phyloP scores from a whole-genome alignment of 139 green algal genomes.

The Mesotaenium endlicherianum region DNA sequence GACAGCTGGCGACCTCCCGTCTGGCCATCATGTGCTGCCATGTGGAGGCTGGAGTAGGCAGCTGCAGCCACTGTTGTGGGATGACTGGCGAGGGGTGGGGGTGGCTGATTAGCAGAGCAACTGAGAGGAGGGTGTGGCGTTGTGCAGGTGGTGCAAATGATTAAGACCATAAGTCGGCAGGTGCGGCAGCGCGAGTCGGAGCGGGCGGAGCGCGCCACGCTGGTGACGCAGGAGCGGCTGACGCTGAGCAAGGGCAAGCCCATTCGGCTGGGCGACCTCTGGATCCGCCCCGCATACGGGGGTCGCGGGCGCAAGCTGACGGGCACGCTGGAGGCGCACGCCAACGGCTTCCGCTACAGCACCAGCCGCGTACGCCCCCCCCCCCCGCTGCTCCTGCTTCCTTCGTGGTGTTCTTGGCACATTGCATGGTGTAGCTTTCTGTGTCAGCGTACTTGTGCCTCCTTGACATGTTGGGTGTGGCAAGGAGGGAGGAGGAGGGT shows the following conservation, averaged over 20 bases:
- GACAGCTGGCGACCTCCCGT: no score
- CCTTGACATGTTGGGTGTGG: no score
- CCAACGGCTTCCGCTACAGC: slow-evolving; percentile 94
- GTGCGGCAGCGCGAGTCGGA: slow-evolving; percentile 86
- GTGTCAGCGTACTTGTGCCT: no score
- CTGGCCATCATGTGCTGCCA: no score
- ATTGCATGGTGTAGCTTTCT: no score
- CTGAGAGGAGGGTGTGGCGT: not conserved
- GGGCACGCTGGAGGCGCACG: slow-evolving; percentile 88
- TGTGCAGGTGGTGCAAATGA: slow-evolving; percentile 75
- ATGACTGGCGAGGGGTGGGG: no score
- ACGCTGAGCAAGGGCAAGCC: slow-evolving; percentile 60
- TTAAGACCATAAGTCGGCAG: slow-evolving; percentile 81
- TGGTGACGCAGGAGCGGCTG: slow-evolving; percentile 94
- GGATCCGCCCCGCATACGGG: slow-evolving; percentile 84
- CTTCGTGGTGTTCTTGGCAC: not conserved
- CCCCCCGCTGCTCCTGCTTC: not conserved
- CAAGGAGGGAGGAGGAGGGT: no score
- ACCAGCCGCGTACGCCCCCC: not conserved
- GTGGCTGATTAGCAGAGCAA: no score
- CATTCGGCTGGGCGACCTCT: slow-evolving; percentile 78
- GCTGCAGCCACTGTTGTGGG: no score
- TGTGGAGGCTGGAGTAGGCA: no score
- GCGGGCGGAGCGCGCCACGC: slow-evolving; percentile 83
- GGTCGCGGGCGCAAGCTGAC: slow-evolving; percentile 87